Evolutionary conservation across 202 grass and related monocot species (phyloP).

Genomic region (Hordeum pubiflorum): DNA sequence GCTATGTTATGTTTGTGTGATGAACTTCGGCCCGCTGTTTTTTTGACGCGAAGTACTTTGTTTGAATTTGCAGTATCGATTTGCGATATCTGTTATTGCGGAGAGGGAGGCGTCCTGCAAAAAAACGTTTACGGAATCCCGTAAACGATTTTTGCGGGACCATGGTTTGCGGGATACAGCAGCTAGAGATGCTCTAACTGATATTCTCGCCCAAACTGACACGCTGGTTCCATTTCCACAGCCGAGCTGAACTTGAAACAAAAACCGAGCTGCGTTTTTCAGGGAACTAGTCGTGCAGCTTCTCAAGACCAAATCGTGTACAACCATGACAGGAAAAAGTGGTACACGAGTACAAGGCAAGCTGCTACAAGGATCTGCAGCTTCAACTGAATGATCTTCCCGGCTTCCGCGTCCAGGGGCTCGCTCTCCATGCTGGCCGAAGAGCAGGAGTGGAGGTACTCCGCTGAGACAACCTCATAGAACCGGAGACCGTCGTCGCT

Average conservation of each 20-base stretch:
- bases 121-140: no score
- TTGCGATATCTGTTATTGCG: no score
- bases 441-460: slow-evolving; percentile 29
- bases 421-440: not conserved
- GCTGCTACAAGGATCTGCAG: slow-evolving; percentile 47
- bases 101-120: no score
- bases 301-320: not conserved
- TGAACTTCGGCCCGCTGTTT: no score
- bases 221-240: not conserved
- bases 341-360: slow-evolving; percentile 35
- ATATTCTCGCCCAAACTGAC: not conserved
- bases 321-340: slow-evolving; percentile 18
- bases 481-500: not conserved
- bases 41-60: no score
- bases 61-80: no score
- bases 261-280: not conserved
- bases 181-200: no score
- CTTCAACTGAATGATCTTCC: slow-evolving; percentile 30
- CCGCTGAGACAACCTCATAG: slow-evolving; percentile 9
- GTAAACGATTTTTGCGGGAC: no score
- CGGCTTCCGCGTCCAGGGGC: not conserved
- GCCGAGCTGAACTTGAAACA: not conserved
- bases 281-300: not conserved
- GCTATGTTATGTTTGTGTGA: no score
- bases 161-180: no score